These are phyloP conservation scores for Heliamphora exappendiculata DNA, from an alignment of 148 eudicot genomes.

Conservation along the genomic window DNA sequence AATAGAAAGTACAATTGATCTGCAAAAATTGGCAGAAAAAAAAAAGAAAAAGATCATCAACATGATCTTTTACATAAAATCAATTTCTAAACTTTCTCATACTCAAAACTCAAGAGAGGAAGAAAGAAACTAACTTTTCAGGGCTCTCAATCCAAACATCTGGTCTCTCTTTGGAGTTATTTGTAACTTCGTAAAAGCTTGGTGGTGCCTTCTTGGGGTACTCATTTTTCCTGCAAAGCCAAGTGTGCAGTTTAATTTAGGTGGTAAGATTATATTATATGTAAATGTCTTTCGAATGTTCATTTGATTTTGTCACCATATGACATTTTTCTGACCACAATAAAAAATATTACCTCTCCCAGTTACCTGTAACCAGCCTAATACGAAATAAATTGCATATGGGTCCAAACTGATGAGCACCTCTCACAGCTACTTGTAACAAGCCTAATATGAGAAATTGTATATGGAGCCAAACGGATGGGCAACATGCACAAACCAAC, in stretches of 20 bases:
- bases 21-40: conserved; percentile 12
- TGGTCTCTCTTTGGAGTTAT: conserved; percentile 86
- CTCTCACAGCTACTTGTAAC: too few species aligned
- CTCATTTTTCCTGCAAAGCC: conserved; percentile 51
- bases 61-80: background rate
- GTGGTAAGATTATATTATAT: background rate
- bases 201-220: conserved; percentile 81
- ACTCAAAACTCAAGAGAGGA: background rate
- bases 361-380: background rate
- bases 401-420: background rate
- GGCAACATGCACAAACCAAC: too few species aligned
- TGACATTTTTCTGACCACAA: background rate
- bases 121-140: conserved; percentile 50
- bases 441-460: too few species aligned
- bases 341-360: background rate
- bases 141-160: conserved; percentile 99
- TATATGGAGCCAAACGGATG: too few species aligned
- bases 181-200: conserved; percentile 84
- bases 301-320: background rate
- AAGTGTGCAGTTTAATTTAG: background rate
- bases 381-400: background rate
- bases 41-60: conserved; percentile 14
- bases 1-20: conserved; percentile 75
- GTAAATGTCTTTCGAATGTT: background rate
- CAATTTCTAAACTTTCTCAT: too few species aligned